Conservation (phyloP, 768 basidiomycete species). For the Hypsizygus marmoreus region DNA sequence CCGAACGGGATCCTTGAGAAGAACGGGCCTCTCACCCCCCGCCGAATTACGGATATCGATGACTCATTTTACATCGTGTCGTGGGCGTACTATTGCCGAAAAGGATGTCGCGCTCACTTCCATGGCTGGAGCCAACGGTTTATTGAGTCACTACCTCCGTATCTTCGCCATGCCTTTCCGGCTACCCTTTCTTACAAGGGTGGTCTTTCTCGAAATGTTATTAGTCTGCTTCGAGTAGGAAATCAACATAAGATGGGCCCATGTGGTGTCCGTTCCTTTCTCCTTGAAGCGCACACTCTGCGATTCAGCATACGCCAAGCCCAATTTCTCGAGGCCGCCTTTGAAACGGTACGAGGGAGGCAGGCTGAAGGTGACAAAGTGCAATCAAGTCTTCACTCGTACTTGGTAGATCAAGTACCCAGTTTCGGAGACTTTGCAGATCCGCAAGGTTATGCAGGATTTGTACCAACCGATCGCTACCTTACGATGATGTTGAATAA, state of each 20-base stretch:
- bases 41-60: background rate
- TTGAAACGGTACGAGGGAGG: background rate
- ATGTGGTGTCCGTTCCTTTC: conserved; percentile 17
- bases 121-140: conserved; percentile 16
- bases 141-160: conserved; percentile 18
- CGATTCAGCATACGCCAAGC: conserved; percentile 14
- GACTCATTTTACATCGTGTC: conserved; percentile 21
- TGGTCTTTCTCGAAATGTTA: conserved; percentile 17
- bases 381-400: background rate
- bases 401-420: background rate
- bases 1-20: background rate
- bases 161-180: conserved; percentile 18
- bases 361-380: background rate
- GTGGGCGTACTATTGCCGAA: conserved; percentile 24
- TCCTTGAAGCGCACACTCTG: conserved; percentile 21
- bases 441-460: conserved; percentile 18
- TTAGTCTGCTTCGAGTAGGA: conserved; percentile 14
- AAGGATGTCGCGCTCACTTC: conserved; percentile 15
- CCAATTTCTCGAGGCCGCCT: conserved; percentile 22
- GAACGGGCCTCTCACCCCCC: background rate
- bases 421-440: conserved; percentile 21
- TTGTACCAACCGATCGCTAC: conserved; percentile 23
- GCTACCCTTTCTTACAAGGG: conserved; percentile 13
- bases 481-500: conserved; percentile 21
- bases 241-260: conserved; percentile 29